Evolutionary conservation across 2,329 filamentous ascomycete genomes (phyloP).

Genomic region (Pseudopithomyces maydicus): DNA sequence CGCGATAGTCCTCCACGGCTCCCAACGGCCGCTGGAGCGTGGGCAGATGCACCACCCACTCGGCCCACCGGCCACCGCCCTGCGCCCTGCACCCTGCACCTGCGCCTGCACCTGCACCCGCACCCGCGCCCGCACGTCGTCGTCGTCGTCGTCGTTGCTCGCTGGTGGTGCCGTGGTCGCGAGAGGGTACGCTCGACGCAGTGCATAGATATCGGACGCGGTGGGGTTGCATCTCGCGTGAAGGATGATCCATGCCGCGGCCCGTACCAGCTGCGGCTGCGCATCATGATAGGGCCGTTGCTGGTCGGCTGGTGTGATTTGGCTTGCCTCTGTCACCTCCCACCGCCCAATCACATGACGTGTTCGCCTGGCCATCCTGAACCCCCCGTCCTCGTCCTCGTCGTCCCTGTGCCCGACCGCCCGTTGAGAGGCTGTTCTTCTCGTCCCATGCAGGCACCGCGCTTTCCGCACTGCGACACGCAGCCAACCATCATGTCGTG

Average conservation of each 20-base stretch:
- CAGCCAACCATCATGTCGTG: constrained; percentile 35
- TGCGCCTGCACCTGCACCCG: too few species aligned
- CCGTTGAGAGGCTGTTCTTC: constrained; percentile 33
- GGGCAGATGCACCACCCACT: too few species aligned
- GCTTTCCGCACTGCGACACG: constrained; percentile 38
- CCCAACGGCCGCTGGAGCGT: too few species aligned
- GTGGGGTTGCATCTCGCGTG: constrained; percentile 13
- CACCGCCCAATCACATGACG: constrained; percentile 22
- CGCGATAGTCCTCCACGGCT: too few species aligned
- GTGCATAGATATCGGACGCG: constrained; percentile 8
- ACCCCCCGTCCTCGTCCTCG: constrained; percentile 26
- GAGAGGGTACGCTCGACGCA: constrained; percentile 15
- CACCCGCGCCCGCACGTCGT: too few species aligned
- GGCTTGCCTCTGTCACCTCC: constrained; percentile 24
- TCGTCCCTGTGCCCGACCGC: constrained; percentile 25
- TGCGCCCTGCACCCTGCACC: too few species aligned
- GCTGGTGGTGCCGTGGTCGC: constrained; percentile 25
- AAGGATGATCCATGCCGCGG: constrained; percentile 29
- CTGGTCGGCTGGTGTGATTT: constrained; percentile 22
- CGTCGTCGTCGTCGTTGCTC: too few species aligned
- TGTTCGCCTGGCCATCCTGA: constrained; percentile 16
- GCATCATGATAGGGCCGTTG: constrained; percentile 23
- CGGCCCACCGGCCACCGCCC: too few species aligned
- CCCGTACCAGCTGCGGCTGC: constrained; percentile 28
- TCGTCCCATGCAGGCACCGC: constrained; percentile 42